Conservation (phyloP, 2,329 filamentous ascomycete species). For the Clonostachys sp. region DNA sequence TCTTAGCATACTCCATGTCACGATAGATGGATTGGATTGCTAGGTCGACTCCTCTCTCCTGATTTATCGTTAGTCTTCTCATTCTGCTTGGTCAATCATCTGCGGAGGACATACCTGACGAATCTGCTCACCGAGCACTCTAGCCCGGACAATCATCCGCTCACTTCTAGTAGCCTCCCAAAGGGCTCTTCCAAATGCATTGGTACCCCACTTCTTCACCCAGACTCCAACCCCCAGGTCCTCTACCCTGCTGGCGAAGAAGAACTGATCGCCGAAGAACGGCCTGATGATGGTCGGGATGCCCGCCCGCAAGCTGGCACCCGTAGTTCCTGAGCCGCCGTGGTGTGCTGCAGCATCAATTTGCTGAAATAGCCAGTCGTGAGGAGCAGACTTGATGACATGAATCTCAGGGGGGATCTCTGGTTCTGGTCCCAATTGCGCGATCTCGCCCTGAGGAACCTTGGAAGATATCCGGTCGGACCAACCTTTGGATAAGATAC, state of each 20-base stretch:
- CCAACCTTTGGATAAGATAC: slow-evolving; percentile 95
- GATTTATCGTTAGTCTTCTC: slow-evolving; percentile 1
- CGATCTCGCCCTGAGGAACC: background rate
- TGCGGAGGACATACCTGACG: slow-evolving; percentile 58
- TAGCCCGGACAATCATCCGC: slow-evolving; percentile 86
- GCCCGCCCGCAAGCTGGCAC: slow-evolving; percentile 84
- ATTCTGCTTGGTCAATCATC: background rate
- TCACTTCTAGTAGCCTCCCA: slow-evolving; percentile 90
- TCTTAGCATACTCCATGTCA: slow-evolving; percentile 87
- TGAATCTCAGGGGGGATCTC: slow-evolving; percentile 77
- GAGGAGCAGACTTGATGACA: slow-evolving; percentile 84
- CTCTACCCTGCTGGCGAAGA: slow-evolving; percentile 86
- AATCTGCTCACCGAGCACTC: slow-evolving; percentile 78
- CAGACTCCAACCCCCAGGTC: slow-evolving; percentile 90
- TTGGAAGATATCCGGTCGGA: slow-evolving; percentile 68
- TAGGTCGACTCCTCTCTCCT: slow-evolving; percentile 87
- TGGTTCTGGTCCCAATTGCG: slow-evolving; percentile 43
- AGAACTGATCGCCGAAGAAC: slow-evolving; percentile 98
- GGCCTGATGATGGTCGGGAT: slow-evolving; percentile 93
- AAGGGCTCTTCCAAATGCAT: slow-evolving; percentile 75
- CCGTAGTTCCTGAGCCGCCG: slow-evolving; percentile 90
- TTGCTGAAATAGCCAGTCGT: slow-evolving; percentile 94
- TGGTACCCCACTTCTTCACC: slow-evolving; percentile 85
- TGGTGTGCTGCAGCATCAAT: slow-evolving; percentile 95
- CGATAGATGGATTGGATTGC: slow-evolving; percentile 93